Percentiles rank a stretch among this genome's conserved stretches.
Evolutionary conservation across 257 asterid species (phyloP).

Genomic region (Vinca minor): DNA sequence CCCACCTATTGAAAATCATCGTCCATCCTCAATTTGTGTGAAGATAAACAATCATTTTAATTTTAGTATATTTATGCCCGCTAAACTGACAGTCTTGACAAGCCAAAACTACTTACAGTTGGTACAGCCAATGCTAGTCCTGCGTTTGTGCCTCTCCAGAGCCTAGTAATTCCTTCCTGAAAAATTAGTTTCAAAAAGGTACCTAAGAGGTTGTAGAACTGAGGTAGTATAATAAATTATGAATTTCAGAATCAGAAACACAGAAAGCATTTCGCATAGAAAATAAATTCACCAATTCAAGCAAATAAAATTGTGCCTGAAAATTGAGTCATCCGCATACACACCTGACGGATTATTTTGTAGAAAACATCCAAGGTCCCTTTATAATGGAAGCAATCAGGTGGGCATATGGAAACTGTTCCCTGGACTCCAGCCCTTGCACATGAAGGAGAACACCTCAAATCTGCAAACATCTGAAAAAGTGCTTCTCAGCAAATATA

Average conservation of each 20-base stretch:
- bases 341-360: conserved; percentile 85
- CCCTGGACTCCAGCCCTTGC: conserved; percentile 97
- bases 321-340: conserved; percentile 6
- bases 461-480: conserved; percentile 88
- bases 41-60: not conserved
- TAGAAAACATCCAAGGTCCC: conserved; percentile 86
- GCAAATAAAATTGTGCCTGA: not conserved
- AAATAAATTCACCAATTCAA: not conserved
- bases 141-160: conserved; percentile 98
- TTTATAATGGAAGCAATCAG: conserved; percentile 92
- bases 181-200: conserved; percentile 10
- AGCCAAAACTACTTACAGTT: conserved; percentile 48
- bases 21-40: conserved; percentile 1
- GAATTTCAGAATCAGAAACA: not conserved
- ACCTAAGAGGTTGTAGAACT: conserved; percentile 3
- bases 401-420: conserved; percentile 76
- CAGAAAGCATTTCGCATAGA: too few relatives aligned
- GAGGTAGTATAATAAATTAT: not conserved
- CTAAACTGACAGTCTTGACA: conserved; percentile 1
- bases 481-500: conserved; percentile 13
- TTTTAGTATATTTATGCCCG: not conserved
- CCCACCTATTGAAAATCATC: conserved; percentile 54
- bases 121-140: conserved; percentile 88
- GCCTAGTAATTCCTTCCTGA: conserved; percentile 83
- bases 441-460: conserved; percentile 96